Evolutionary conservation across 495 filamentous ascomycete genomes (phyloP).

Genomic region (Aspergillus leporis): DNA sequence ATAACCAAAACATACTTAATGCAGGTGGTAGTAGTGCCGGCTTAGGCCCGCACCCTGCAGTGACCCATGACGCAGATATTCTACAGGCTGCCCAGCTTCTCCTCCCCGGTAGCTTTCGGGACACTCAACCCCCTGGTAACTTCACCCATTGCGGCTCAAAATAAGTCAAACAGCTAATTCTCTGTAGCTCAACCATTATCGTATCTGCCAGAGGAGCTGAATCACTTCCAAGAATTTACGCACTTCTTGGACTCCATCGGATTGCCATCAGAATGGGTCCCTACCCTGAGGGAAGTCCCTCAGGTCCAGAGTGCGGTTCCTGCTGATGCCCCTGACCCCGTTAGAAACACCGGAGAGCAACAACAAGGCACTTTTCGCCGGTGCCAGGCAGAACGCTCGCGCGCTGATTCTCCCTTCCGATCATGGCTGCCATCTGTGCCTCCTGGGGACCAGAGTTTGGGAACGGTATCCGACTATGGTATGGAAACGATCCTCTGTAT

Average conservation of each 20-base stretch:
- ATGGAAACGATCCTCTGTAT: constrained; percentile 5
- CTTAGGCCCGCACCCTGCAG: constrained; percentile 21
- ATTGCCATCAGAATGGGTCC: constrained; percentile 42
- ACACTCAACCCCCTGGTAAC: constrained; percentile 24
- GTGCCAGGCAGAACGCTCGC: constrained; percentile 28
- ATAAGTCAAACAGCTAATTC: constrained; percentile 1
- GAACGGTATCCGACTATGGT: constrained; percentile 38
- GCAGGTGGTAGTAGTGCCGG: constrained; percentile 16
- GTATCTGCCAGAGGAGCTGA: constrained; percentile 40
- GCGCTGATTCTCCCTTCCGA: constrained; percentile 40
- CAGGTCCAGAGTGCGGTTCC: constrained; percentile 29
- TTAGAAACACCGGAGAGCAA: constrained; percentile 22
- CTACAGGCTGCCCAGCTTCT: constrained; percentile 43
- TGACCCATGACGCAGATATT: constrained; percentile 40
- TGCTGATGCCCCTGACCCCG: constrained; percentile 25
- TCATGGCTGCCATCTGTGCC: constrained; percentile 44
- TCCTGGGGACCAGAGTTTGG: constrained; percentile 38
- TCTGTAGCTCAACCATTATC: constrained; percentile 32
- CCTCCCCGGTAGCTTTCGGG: constrained; percentile 36
- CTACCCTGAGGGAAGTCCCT: constrained; percentile 28
- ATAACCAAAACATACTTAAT: constrained; percentile 25
- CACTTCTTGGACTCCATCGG: constrained; percentile 45
- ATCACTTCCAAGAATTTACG: constrained; percentile 44
- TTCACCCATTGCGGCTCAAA: not conserved
- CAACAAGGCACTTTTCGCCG: constrained; percentile 22